These are phyloP conservation scores for Diplotaxis tenuifolia DNA, from an alignment of 345 rosid species.

Conservation along the genomic window DNA sequence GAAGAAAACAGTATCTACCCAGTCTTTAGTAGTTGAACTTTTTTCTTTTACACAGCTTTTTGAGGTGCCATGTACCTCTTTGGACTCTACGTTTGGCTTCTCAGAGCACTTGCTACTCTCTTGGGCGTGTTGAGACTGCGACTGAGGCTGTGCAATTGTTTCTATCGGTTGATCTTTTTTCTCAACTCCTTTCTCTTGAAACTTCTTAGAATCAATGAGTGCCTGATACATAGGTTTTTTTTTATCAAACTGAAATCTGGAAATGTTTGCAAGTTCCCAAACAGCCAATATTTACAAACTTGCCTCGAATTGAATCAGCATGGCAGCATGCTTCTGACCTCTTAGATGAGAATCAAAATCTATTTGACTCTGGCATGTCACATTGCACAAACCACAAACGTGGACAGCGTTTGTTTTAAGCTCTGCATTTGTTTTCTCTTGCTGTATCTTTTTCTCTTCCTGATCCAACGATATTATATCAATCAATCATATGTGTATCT, in stretches of 20 bases:
- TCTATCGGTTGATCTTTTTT: conserved; percentile 45
- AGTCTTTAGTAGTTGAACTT: conserved; percentile 42
- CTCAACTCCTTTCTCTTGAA: conserved; percentile 47
- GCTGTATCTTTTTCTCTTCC: conserved; percentile 44
- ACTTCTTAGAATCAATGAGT: conserved; percentile 48
- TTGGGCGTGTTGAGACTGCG: conserved; percentile 38
- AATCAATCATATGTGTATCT: no score
- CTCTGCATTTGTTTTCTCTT: conserved; percentile 35
- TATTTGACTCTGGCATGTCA: neutral
- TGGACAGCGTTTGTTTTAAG: conserved; percentile 28
- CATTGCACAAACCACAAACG: conserved; percentile 18
- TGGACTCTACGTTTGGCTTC: conserved; percentile 47
- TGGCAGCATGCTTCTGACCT: conserved; percentile 11
- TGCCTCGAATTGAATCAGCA: conserved; percentile 18
- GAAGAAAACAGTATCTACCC: conserved; percentile 34
- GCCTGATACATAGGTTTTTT: no score
- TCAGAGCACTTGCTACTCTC: conserved; percentile 36
- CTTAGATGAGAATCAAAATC: conserved; percentile 24
- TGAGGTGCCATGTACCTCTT: conserved; percentile 36
- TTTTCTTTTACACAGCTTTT: conserved; percentile 38
- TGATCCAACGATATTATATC: conserved; percentile 38
- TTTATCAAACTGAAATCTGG: no score
- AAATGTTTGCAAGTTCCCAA: no score
- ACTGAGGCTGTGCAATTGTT: conserved; percentile 39
- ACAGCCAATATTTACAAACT: conserved; percentile 36